These are phyloP conservation scores for Venustampulla echinocandica DNA, from an alignment of 495 filamentous ascomycete genomes.

Conservation along the genomic window DNA sequence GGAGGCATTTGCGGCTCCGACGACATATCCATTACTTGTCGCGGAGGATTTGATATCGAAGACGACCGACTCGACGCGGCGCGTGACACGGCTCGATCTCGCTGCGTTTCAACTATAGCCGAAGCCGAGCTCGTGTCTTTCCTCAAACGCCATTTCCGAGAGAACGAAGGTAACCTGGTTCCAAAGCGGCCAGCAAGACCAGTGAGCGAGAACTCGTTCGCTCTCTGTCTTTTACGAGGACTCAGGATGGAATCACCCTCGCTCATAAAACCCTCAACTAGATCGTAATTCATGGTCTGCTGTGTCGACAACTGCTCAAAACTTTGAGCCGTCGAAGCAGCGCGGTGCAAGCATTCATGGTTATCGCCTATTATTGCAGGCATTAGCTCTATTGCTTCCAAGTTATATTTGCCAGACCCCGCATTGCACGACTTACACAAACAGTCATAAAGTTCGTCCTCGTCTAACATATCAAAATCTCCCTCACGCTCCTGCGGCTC, in stretches of 20 bases:
- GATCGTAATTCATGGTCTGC: slow-evolving; percentile 46
- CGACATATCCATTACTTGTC: slow-evolving; percentile 36
- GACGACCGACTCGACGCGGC: slow-evolving; percentile 60
- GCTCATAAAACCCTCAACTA: slow-evolving; percentile 47
- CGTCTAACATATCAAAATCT: slow-evolving; percentile 40
- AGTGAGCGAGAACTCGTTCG: slow-evolving; percentile 53
- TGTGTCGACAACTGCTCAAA: slow-evolving; percentile 16
- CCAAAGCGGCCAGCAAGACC: slow-evolving; percentile 59
- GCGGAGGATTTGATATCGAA: slow-evolving; percentile 52
- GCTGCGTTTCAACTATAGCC: slow-evolving; percentile 14
- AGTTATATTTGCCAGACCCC: slow-evolving; percentile 8
- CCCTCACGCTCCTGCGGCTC: slow-evolving; percentile 46
- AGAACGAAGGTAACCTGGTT: slow-evolving; percentile 64
- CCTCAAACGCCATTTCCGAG: slow-evolving; percentile 32
- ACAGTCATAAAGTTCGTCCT: slow-evolving; percentile 40
- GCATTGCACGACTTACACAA: slow-evolving; percentile 38
- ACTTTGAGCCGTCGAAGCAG: slow-evolving; percentile 18
- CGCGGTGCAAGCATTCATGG: slow-evolving; percentile 22
- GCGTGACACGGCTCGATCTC: slow-evolving; percentile 24
- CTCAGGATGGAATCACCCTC: slow-evolving; percentile 48
- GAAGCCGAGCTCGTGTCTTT: slow-evolving; percentile 34
- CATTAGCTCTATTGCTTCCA: slow-evolving; percentile 17
- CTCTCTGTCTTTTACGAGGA: slow-evolving; percentile 53
- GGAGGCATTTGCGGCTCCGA: slow-evolving; percentile 50
- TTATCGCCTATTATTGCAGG: slow-evolving; percentile 19